Evolutionary conservation across 106 monocot species (phyloP).

Genomic region (Gastrodia elata): DNA sequence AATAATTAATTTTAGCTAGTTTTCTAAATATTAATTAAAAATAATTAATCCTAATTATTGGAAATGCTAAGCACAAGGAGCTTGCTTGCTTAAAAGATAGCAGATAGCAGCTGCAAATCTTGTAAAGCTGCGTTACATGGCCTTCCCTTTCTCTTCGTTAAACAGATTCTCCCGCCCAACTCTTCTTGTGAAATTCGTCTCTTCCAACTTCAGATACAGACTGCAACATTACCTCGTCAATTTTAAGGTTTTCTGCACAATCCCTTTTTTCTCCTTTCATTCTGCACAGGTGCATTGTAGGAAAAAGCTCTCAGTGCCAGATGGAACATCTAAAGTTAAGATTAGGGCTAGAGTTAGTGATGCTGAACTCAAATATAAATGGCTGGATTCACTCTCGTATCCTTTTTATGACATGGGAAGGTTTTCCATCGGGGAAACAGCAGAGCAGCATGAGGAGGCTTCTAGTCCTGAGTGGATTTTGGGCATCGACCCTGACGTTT

Average conservation of each 20-base stretch:
- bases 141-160: not conserved
- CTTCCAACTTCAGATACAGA: constrained; percentile 1
- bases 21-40: no score
- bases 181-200: constrained; percentile 1
- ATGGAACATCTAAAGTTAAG: constrained; percentile 7
- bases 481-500: constrained; percentile 70
- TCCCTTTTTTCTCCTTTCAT: not conserved
- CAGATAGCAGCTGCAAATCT: no score
- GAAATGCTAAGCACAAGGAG: no score
- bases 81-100: no score
- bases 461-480: constrained; percentile 32
- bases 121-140: no score
- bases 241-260: not conserved
- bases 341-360: constrained; percentile 16
- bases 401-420: constrained; percentile 14
- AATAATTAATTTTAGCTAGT: no score
- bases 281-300: not conserved
- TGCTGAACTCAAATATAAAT: constrained; percentile 35
- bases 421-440: not conserved
- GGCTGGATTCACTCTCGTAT: constrained; percentile 57
- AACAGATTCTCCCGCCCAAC: not conserved
- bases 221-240: not conserved
- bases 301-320: not conserved
- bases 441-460: not conserved
- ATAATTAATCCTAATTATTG: no score